Percentiles rank a stretch among this genome's conserved stretches.
Evolutionary conservation across 2,329 filamentous ascomycete species (phyloP).

Genomic region (Exophiala lecanii-corni): DNA sequence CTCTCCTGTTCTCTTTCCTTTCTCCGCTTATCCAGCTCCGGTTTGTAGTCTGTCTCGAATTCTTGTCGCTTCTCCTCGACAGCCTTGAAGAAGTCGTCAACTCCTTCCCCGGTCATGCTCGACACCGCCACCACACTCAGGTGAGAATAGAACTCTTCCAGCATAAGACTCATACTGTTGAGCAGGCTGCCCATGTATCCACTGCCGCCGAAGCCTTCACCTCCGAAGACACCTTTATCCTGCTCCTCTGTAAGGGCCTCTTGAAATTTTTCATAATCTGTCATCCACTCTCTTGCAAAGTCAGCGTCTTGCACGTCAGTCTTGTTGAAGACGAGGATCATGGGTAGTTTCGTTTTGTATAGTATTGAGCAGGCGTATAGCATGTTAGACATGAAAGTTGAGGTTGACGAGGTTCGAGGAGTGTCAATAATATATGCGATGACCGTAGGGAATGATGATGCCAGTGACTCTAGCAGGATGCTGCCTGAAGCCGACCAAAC

Average conservation of each 20-base stretch:
- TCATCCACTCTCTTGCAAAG: conserved; percentile 99
- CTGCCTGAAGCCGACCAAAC: conserved; percentile 96
- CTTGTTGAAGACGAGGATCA: conserved; percentile 99
- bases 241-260: conserved; percentile 77
- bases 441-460: conserved; percentile 91
- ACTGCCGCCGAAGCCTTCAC: conserved; percentile 69
- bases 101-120: conserved; percentile 83
- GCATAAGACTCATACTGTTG: conserved; percentile 95
- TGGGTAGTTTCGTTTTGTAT: conserved; percentile 97
- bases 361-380: conserved; percentile 97
- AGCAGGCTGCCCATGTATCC: conserved; percentile 95
- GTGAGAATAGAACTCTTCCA: conserved; percentile 96
- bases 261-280: conserved; percentile 95
- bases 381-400: conserved; percentile 99
- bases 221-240: conserved; percentile 68
- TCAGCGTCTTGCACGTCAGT: conserved; percentile 88
- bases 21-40: conserved; percentile 76
- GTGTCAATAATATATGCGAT: conserved; percentile 98
- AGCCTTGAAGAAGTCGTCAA: conserved; percentile 89
- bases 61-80: conserved; percentile 83
- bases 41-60: conserved; percentile 85
- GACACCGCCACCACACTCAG: conserved; percentile 90
- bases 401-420: conserved; percentile 84
- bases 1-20: conserved; percentile 73
- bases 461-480: conserved; percentile 87